Evolutionary conservation across 2,329 filamentous ascomycete genomes (phyloP).

Genomic region (Tolypocladium ovalisporum): DNA sequence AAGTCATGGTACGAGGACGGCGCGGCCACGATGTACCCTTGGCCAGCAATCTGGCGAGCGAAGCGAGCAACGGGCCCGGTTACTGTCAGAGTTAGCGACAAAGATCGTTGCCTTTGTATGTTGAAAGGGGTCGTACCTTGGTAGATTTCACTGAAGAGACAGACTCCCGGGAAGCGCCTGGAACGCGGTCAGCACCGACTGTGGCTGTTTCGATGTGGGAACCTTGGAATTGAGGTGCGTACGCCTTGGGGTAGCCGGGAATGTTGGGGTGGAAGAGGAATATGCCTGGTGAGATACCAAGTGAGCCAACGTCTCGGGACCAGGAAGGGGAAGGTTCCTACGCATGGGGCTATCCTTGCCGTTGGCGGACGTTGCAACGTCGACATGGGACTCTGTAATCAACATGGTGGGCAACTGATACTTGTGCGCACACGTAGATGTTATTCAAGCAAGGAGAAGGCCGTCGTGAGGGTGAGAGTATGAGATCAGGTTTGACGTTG

Average conservation of each 20-base stretch:
- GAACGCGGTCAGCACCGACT: neutral
- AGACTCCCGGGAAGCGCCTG: slow-evolving; percentile 70
- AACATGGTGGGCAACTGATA: slow-evolving; percentile 28
- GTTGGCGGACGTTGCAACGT: slow-evolving; percentile 39
- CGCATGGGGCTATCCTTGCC: slow-evolving; percentile 45
- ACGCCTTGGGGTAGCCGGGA: slow-evolving; percentile 77
- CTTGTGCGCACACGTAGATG: neutral
- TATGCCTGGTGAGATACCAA: slow-evolving; percentile 48
- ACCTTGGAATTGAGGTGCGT: slow-evolving; percentile 17
- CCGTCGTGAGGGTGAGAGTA: neutral
- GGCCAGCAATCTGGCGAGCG: slow-evolving; percentile 80
- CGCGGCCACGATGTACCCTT: slow-evolving; percentile 87
- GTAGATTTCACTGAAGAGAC: slow-evolving; percentile 89
- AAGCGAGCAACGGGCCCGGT: slow-evolving; percentile 86
- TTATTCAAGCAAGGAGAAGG: neutral
- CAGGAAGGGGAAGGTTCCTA: slow-evolving; percentile 14
- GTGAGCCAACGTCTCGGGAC: neutral
- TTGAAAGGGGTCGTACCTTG: slow-evolving; percentile 50
- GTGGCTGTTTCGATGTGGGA: no score
- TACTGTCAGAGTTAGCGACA: slow-evolving; percentile 36
- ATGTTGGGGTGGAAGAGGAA: slow-evolving; percentile 83
- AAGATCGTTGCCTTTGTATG: slow-evolving; percentile 1
- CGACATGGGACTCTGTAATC: slow-evolving; percentile 40
- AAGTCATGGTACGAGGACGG: slow-evolving; percentile 93
- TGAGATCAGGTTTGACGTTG: neutral